phyloP scores from a whole-genome alignment of 495 filamentous ascomycete species.

The Aspergillus indologenus region DNA sequence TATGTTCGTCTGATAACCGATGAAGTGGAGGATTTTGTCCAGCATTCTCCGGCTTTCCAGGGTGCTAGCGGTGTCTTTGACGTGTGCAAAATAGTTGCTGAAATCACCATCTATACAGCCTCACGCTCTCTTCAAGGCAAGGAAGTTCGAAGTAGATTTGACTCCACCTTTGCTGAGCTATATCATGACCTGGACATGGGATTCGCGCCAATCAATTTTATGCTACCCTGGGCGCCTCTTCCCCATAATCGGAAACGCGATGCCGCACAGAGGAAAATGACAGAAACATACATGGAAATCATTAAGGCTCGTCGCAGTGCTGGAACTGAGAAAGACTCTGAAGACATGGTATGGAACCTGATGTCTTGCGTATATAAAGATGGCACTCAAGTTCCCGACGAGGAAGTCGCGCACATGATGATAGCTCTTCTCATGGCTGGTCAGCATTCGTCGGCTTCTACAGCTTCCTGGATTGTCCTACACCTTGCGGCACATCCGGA shows the following conservation, averaged over 20 bases:
- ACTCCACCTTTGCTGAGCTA: constrained; percentile 59
- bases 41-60: constrained; percentile 45
- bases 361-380: constrained; percentile 64
- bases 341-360: constrained; percentile 69
- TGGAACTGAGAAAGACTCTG: constrained; percentile 49
- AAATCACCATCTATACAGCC: constrained; percentile 65
- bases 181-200: constrained; percentile 67
- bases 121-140: constrained; percentile 63
- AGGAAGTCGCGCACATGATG: constrained; percentile 66
- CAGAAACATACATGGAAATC: constrained; percentile 58
- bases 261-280: constrained; percentile 54
- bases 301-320: constrained; percentile 50
- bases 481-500: constrained; percentile 54
- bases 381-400: constrained; percentile 56
- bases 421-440: constrained; percentile 66
- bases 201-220: constrained; percentile 64
- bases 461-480: constrained; percentile 58
- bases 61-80: constrained; percentile 47
- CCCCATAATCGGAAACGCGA: constrained; percentile 62
- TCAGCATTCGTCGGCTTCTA: constrained; percentile 61
- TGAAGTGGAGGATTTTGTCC: constrained; percentile 52
- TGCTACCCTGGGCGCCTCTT: constrained; percentile 60
- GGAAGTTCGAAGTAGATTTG: constrained; percentile 60
- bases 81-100: constrained; percentile 53
- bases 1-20: constrained; percentile 56